Conservation (phyloP, 345 rosid genomes). For the Eucalyptus rudis region DNA sequence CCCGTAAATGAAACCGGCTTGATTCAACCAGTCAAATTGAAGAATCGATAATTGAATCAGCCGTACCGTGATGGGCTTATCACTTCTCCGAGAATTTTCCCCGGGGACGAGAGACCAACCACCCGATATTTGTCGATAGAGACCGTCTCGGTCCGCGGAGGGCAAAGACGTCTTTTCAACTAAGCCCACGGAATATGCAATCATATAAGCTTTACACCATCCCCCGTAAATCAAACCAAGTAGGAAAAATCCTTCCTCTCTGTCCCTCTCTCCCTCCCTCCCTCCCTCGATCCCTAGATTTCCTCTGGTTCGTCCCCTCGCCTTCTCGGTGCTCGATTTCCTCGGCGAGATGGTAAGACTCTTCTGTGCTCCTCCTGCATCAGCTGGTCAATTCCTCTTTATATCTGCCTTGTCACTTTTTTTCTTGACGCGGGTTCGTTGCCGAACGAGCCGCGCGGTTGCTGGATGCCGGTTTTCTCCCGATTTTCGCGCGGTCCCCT, state of each 20-base stretch:
- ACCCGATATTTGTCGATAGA: neutral
- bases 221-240: neutral
- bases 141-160: neutral
- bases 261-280: neutral
- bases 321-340: neutral
- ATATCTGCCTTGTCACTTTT: neutral
- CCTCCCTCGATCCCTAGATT: neutral
- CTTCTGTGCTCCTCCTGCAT: neutral
- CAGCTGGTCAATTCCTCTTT: neutral
- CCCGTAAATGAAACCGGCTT: no score
- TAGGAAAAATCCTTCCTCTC: neutral
- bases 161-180: neutral
- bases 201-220: neutral
- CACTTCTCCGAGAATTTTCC: no score
- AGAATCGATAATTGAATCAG: no score
- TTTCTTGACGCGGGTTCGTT: neutral
- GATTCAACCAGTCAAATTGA: no score
- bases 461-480: neutral
- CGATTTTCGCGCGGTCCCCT: neutral
- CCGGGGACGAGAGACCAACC: neutral
- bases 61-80: accelerated
- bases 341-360: neutral
- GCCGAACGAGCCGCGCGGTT: neutral
- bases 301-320: neutral
- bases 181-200: neutral